Evolutionary conservation across 2,329 filamentous ascomycete genomes (phyloP).

Genomic region (Sporothrix mexicana): DNA sequence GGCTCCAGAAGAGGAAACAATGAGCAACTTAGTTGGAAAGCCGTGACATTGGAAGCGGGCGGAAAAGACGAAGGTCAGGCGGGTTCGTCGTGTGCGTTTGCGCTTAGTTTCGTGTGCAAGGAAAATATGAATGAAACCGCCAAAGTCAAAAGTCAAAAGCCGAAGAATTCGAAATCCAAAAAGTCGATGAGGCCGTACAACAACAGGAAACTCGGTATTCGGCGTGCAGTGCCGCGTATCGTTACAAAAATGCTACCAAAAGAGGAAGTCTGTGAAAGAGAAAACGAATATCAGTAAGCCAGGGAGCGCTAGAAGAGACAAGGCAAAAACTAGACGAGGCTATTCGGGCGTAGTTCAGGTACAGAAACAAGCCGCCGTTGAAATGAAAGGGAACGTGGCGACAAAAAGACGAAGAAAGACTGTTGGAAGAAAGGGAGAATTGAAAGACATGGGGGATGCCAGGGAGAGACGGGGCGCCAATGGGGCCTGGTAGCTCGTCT

Average conservation of each 20-base stretch:
- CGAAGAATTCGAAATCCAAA: not conserved
- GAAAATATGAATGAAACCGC: not conserved
- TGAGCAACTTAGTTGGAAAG: conserved; percentile 47
- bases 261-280: not conserved
- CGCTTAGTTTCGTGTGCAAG: not conserved
- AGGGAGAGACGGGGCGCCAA: conserved; percentile 20
- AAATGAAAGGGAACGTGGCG: not conserved
- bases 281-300: conserved; percentile 31
- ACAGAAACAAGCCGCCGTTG: not conserved
- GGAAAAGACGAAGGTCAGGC: not conserved
- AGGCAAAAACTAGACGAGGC: conserved; percentile 26
- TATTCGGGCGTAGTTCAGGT: conserved; percentile 12
- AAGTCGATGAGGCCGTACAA: not conserved
- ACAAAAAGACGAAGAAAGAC: not conserved
- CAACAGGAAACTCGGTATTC: not conserved
- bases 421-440: conserved; percentile 22
- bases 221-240: not conserved
- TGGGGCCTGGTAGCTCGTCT: not conserved
- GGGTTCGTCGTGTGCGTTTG: conserved; percentile 3
- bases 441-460: conserved; percentile 21
- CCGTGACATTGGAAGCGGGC: conserved; percentile 47
- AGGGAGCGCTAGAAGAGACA: conserved; percentile 17
- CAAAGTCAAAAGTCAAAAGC: not conserved
- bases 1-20: conserved; percentile 51
- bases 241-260: conserved; percentile 16